Conservation (phyloP, 2,329 filamentous ascomycete genomes). For the Colletotrichum destructivum region DNA sequence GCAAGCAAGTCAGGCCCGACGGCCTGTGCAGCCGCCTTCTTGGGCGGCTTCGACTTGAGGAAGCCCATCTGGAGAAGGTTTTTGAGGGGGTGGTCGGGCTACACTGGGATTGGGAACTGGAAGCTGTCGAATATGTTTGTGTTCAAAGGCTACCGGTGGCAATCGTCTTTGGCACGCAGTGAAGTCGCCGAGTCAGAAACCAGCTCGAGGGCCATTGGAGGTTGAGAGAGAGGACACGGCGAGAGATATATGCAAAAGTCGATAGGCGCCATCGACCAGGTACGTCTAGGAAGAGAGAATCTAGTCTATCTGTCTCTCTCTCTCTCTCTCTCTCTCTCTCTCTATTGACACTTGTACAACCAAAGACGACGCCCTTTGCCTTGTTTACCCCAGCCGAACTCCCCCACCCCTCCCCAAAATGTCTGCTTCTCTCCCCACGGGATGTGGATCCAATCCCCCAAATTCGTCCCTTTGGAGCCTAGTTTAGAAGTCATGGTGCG, state of each 20-base stretch:
- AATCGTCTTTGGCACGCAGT: constrained; percentile 15
- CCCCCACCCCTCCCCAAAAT: constrained; percentile 11
- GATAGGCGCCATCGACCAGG: not conserved
- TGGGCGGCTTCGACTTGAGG: constrained; percentile 19
- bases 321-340: too few relatives aligned
- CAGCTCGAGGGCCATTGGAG: not conserved
- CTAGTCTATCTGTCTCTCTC: too few relatives aligned
- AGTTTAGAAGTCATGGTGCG: not conserved
- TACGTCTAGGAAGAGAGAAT: too few relatives aligned
- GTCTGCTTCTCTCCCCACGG: constrained; percentile 34
- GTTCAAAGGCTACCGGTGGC: constrained; percentile 8
- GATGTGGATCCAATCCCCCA: constrained; percentile 28
- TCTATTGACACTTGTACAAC: too few relatives aligned
- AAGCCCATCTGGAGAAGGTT: constrained; percentile 24
- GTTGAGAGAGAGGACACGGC: not conserved
- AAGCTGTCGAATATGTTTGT: not conserved
- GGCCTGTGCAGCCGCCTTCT: constrained; percentile 25
- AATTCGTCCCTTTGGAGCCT: constrained; percentile 10
- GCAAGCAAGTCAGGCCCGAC: constrained; percentile 33
- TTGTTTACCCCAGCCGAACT: constrained; percentile 27
- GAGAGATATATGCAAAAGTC: constrained; percentile 21
- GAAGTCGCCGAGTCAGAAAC: constrained; percentile 24
- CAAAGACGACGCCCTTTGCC: not conserved
- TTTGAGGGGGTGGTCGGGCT: constrained; percentile 2
- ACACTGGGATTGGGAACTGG: constrained; percentile 16